Percentiles rank a stretch among this genome's conserved stretches.
phyloP scores from a whole-genome alignment of 106 monocot genomes.

The Allium cepa region DNA sequence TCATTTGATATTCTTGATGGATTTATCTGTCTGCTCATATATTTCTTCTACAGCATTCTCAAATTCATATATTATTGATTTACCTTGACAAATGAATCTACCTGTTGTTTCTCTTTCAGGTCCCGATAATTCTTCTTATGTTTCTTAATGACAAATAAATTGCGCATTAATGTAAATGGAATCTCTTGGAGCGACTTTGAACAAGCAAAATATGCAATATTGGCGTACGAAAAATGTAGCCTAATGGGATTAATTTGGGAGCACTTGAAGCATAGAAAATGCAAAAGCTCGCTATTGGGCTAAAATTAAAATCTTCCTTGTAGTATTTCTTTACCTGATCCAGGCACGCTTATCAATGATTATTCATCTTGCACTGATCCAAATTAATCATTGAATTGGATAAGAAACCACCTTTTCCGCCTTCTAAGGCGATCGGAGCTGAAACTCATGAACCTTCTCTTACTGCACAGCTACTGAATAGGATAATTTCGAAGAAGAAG shows the following conservation, averaged over 20 bases:
- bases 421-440: background rate
- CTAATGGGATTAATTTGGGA: conserved; percentile 11
- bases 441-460: background rate
- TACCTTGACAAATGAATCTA: too few relatives aligned
- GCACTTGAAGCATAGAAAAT: conserved; percentile 30
- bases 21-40: too few relatives aligned
- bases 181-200: too few relatives aligned
- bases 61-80: too few relatives aligned
- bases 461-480: conserved; percentile 12
- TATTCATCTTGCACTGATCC: conserved; percentile 20
- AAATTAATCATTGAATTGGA: conserved; percentile 32
- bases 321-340: conserved; percentile 26
- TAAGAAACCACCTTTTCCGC: conserved; percentile 3
- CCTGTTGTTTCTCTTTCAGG: too few relatives aligned
- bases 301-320: conserved; percentile 16
- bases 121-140: too few relatives aligned
- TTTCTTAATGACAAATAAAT: too few relatives aligned
- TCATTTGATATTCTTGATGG: too few relatives aligned
- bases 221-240: too few relatives aligned
- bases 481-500: conserved; percentile 21
- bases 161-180: too few relatives aligned
- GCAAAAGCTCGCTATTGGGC: conserved; percentile 43
- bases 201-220: too few relatives aligned
- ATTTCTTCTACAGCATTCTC: too few relatives aligned
- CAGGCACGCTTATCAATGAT: conserved; percentile 30